Base-by-base conservation (phyloP, 768 basidiomycete species). In the Guyanaporus albipodus region DNA sequence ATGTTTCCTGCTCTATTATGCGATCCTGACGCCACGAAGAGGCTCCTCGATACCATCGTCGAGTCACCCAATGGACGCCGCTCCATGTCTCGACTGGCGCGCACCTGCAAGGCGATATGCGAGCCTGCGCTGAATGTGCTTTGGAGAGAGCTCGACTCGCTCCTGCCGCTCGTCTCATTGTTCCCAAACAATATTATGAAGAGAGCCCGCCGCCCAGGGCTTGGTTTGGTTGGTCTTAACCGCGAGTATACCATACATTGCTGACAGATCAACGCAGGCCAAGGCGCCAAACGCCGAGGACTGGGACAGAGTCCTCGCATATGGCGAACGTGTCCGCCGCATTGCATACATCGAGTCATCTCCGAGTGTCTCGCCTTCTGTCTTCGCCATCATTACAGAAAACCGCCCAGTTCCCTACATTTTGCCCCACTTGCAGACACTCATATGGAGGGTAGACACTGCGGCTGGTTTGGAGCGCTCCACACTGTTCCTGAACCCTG, bases 101-200 rank as follows among this genome's bases (percentile, higher is more conserved):
- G 87, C 43, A 87, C 87, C 37, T 88, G 87, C 67, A 79, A 75
- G 52, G 78, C 81, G n/a, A 70, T 87, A 62, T 79, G 74, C 54
- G 85, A 84, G 54, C 85, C 85, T 12, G 79, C 82, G n/a, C 60
- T 89, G 55, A 71, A 82, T 61, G 69, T 82, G 39, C 72, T 90
- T 24, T 90, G 87, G 87, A 79, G 76, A 60, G 87, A 90, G 57
- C 68, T 90, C 46, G 86, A 89, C 62, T 85, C 84, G 11, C 70
- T 89, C 49, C 67, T 80, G 37, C 87, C 87, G 9, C 70, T 90
- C 47, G 70, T 89, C 47, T 81, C 82, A 28, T 62, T 88, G 44
- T 89, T 90, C 62, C 87, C 87, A 12, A 72, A 70, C 47, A 71
- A 76, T 52, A 58, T 88, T 53, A 69, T 88, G 67, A 85, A 80